Base-by-base conservation (phyloP, 2,329 filamentous ascomycete genomes). In the Didymella segeticola region DNA sequence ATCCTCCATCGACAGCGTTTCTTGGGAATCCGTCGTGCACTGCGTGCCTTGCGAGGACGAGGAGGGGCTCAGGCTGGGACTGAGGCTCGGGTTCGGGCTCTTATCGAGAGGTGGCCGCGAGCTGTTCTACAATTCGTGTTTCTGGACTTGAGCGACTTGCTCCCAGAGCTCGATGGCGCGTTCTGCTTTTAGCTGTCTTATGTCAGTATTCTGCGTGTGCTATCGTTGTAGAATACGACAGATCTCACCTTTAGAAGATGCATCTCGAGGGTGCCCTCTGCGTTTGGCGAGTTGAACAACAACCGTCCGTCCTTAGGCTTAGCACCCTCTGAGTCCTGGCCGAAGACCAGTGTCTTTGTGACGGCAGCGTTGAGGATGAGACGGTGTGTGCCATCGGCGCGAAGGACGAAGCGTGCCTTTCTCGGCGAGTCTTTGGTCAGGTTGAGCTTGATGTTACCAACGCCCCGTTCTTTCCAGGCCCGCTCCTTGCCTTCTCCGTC, bases 401-500 rank as follows among this genome's bases (percentile, higher is more conserved):
- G 88, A 86, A 97, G 92, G 57, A 98, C 84, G 61, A 98, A 84
- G 34, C 93, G 89, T 20, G 88, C 83, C 56, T 78, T 80, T 49
- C 51, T 85, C 55, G 61, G 74, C 17, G 64, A 62, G 12, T 70
- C 62, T 8, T 63, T 60, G 11, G 62, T 69, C 27, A 71, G 57
- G 67, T 97, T 96, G 71, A 96, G 83, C 77, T 95, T 95, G 63
- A 96, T 81, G 64, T 88, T 89, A 37, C 93, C 93, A 4, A 87
- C 83, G 11, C 93, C 93, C 46, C 93, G 87, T 77, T 98, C 93
- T 74, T 93, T 93, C 93, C 93, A 98, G 39, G 86, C 87, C 48
- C 84, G 84, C 60, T 76, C 76, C 27, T 67, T 66, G 5, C 65
- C 68, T 38, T 82, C 82, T 29, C 81, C 80, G 60, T 85, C 86